Conservation (phyloP, 257 asterid species). For the Primulina tabacum region DNA sequence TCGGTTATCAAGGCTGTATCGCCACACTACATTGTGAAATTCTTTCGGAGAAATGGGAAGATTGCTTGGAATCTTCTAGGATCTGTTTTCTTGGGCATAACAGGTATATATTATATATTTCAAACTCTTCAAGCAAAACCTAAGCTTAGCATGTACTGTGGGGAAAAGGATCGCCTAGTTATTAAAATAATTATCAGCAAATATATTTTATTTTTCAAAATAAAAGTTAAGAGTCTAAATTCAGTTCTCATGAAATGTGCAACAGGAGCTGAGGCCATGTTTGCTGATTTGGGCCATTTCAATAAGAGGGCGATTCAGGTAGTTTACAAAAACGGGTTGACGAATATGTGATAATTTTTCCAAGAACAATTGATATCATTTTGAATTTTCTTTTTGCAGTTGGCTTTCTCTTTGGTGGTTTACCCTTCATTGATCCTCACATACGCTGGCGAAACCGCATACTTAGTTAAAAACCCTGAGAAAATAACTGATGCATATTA, state of each 20-base stretch:
- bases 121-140: too few species aligned
- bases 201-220: too few species aligned
- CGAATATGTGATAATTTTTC: too few species aligned
- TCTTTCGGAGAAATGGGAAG: constrained; percentile 41
- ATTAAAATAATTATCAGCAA: too few species aligned
- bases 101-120: constrained; percentile 30
- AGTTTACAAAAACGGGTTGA: background rate
- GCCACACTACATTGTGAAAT: constrained; percentile 49
- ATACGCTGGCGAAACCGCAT: constrained; percentile 74
- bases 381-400: constrained; percentile 29
- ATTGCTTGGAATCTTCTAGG: constrained; percentile 59
- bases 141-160: too few species aligned
- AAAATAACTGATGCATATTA: constrained; percentile 55
- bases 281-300: constrained; percentile 81
- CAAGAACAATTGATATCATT: too few species aligned
- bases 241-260: background rate
- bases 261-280: constrained; percentile 76
- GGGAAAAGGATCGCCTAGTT: too few species aligned
- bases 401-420: constrained; percentile 59
- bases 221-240: background rate
- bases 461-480: constrained; percentile 51
- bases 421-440: constrained; percentile 58
- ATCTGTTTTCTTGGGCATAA: constrained; percentile 61
- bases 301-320: constrained; percentile 70
- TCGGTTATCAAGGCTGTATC: constrained; percentile 52